Base-by-base conservation (phyloP, 306 rosid genomes). In the Crotalaria pallida region DNA sequence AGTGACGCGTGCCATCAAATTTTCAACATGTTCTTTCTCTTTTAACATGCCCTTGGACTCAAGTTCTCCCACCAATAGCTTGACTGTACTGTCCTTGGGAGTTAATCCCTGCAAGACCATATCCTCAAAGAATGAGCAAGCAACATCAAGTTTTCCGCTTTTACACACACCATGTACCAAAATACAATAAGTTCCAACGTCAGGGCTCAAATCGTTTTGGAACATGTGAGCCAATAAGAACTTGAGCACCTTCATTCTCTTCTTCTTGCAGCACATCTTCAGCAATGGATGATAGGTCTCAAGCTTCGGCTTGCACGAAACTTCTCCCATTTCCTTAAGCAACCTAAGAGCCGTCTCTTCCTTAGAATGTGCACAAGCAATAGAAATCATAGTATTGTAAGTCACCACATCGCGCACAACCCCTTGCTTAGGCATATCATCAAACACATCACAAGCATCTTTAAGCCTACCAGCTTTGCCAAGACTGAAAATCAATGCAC, bases 341-440 rank as follows among this genome's bases (percentile, higher is more conserved):
- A 88, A 74, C 73, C 83, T 82, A 40, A 94, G 88, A 31, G 98
- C 97, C 21, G 72, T 53, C 92, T 94, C 97, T 77, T 94, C 98
- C 69, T 61, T 79, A 2, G 82, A 83, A 82, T 82, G 89, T 7
- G 38, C 68, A 76, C 97, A 94, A 60, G 87, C 90, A 74, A 62
- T 60, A 58, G 86, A 61, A 31, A 94, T 88, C 91, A 90, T 59
- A 2, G 92, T 82, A 53, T 82, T 84, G 75, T 78, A 88, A 1
- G 90, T 80, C 65, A 68, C 2, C 57, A 58, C 83, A 11, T 88
- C 82, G 11, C 60, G 82, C 57, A 34, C 71, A 50, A 88, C 77
- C 58, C 97, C 96, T 26, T 85, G 97, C 78, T 80, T 83, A 3
- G 76, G 49, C 92, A 91, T 88, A 34, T 91, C 97, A 11, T 86